Conservation (phyloP, 352 stramenopile species). For the Achlya hypogyna region DNA sequence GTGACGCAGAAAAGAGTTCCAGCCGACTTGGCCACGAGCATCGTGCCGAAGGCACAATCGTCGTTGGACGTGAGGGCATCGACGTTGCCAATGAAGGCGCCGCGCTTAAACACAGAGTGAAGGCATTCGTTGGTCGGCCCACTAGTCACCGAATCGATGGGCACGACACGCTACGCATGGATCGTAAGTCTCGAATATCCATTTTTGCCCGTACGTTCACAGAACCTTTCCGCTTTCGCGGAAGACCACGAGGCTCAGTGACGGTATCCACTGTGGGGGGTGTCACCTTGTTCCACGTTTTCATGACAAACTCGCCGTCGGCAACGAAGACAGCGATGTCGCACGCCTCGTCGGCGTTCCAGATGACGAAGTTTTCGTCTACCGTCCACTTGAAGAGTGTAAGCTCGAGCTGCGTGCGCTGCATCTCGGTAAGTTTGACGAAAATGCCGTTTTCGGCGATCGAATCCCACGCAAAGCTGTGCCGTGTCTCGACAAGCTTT, state of each 20-base stretch:
- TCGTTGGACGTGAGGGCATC: constrained; percentile 47
- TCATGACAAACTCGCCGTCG: constrained; percentile 61
- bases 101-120: constrained; percentile 30
- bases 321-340: constrained; percentile 65
- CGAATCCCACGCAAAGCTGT: constrained; percentile 75
- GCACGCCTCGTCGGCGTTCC: constrained; percentile 58
- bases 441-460: constrained; percentile 78
- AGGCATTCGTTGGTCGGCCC: not conserved
- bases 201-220: constrained; percentile 35
- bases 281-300: constrained; percentile 26
- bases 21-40: constrained; percentile 41
- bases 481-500: constrained; percentile 52
- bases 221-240: constrained; percentile 34
- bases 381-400: constrained; percentile 52
- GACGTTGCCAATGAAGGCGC: constrained; percentile 59
- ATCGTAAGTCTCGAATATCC: not conserved
- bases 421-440: constrained; percentile 57
- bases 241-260: constrained; percentile 5
- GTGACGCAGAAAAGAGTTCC: constrained; percentile 52
- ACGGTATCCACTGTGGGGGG: not conserved
- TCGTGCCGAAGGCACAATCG: constrained; percentile 45
- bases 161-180: constrained; percentile 13
- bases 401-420: constrained; percentile 84
- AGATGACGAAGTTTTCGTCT: constrained; percentile 57
- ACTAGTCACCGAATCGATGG: constrained; percentile 12